Evolutionary conservation across 2,329 filamentous ascomycete species (phyloP).

Genomic region (Allantophomopsis cytisporea): DNA sequence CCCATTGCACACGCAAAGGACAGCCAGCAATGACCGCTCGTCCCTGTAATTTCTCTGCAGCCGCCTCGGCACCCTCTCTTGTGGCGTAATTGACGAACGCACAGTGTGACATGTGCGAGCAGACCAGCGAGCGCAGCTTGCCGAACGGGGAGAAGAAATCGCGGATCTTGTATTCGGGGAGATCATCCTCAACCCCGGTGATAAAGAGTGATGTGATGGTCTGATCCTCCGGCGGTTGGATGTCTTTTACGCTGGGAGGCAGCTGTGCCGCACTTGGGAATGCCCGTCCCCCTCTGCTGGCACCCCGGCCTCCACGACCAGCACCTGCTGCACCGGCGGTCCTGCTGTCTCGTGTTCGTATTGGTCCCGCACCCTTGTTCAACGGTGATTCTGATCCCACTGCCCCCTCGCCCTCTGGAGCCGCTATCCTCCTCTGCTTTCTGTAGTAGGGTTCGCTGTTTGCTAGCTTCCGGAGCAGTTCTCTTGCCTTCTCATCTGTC

Average conservation of each 20-base stretch:
- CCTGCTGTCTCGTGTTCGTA: constrained; percentile 57
- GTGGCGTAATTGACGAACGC: constrained; percentile 93
- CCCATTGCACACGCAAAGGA: constrained; percentile 83
- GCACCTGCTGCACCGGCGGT: constrained; percentile 28
- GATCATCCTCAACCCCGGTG: constrained; percentile 89
- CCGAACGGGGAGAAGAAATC: constrained; percentile 84
- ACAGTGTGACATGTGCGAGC: constrained; percentile 93
- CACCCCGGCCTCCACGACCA: constrained; percentile 22
- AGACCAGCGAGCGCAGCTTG: constrained; percentile 83
- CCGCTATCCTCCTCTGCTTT: constrained; percentile 66
- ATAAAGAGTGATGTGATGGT: constrained; percentile 91
- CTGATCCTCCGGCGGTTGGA: constrained; percentile 67
- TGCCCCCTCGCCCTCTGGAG: constrained; percentile 29
- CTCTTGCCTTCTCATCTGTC: constrained; percentile 91
- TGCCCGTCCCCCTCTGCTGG: constrained; percentile 28
- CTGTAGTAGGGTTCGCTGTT: constrained; percentile 93
- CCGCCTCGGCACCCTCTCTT: constrained; percentile 71
- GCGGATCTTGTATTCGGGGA: constrained; percentile 83
- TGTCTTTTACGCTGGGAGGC: constrained; percentile 74
- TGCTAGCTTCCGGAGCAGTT: constrained; percentile 71
- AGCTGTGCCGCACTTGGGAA: constrained; percentile 62
- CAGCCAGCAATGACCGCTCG: constrained; percentile 84
- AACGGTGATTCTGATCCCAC: constrained; percentile 23
- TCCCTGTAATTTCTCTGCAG: constrained; percentile 74
- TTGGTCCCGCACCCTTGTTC: constrained; percentile 54